Evolutionary conservation across 441 rosid genomes (phyloP).

Genomic region (Omphalea diandra): DNA sequence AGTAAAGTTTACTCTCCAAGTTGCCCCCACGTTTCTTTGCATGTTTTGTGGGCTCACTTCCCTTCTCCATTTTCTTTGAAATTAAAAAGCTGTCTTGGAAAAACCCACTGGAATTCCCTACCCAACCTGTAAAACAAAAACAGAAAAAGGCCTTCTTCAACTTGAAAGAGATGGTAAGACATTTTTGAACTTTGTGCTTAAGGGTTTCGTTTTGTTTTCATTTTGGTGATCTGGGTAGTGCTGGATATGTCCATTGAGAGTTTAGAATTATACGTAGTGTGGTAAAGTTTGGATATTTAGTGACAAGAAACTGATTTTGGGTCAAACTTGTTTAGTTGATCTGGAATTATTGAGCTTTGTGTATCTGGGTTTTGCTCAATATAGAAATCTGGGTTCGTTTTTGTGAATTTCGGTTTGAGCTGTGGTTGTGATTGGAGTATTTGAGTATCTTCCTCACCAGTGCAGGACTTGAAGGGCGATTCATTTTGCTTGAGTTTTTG

Average conservation of each 20-base stretch:
- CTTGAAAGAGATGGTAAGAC: conserved; percentile 21
- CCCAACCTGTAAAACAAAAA: conserved; percentile 13
- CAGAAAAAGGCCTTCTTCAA: not conserved
- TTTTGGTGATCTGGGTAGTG: conserved; percentile 31
- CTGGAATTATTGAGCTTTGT: not conserved
- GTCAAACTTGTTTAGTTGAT: conserved; percentile 11
- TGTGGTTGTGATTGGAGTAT: conserved; percentile 14
- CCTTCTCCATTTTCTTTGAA: conserved; percentile 13
- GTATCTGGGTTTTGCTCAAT: conserved; percentile 22
- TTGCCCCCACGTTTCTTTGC: conserved; percentile 50
- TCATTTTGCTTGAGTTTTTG: conserved; percentile 12
- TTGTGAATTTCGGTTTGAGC: conserved; percentile 14
- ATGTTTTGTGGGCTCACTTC: conserved; percentile 31
- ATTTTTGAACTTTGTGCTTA: conserved; percentile 23
- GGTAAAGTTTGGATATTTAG: not conserved
- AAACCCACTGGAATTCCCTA: not conserved
- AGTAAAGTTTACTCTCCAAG: conserved; percentile 24
- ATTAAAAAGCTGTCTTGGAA: conserved; percentile 3
- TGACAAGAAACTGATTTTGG: conserved; percentile 9
- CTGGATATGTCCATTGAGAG: conserved; percentile 25
- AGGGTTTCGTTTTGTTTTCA: not conserved
- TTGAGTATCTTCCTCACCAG: not conserved
- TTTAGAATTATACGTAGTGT: not conserved
- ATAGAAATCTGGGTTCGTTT: conserved; percentile 18
- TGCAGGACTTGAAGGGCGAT: conserved; percentile 1